Conservation (phyloP, 345 rosid genomes). For the Microcos paniculata region DNA sequence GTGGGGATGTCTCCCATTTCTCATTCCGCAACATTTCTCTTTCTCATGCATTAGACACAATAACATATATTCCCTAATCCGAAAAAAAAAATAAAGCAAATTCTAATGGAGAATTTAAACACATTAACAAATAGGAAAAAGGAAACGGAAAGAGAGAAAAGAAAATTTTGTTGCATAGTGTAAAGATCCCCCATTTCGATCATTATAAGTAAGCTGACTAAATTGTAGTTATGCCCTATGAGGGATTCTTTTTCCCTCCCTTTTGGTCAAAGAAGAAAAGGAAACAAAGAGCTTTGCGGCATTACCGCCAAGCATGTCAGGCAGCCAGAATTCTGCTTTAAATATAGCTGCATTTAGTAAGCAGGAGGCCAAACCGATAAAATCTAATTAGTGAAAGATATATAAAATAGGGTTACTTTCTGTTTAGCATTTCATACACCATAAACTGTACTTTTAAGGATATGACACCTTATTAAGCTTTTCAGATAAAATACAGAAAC, state of each 20-base stretch:
- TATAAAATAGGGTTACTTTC: neutral
- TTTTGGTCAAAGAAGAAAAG: neutral
- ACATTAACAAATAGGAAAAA: slow-evolving; percentile 10
- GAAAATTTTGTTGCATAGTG: neutral
- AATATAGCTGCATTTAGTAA: neutral
- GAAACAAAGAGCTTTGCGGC: neutral
- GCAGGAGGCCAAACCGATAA: neutral
- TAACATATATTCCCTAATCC: slow-evolving; percentile 36
- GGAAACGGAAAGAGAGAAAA: neutral
- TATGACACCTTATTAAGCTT: too few species aligned
- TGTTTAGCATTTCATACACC: neutral
- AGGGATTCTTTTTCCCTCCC: neutral
- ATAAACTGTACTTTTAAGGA: too few species aligned
- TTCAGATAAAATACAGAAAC: too few species aligned
- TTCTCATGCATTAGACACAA: slow-evolving; percentile 35
- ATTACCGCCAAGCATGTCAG: neutral
- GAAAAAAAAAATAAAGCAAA: slow-evolving; percentile 17
- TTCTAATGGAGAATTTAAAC: slow-evolving; percentile 19
- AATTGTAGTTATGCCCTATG: neutral
- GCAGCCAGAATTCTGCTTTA: neutral
- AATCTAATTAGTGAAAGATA: neutral
- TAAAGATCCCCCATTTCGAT: neutral
- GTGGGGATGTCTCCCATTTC: slow-evolving; percentile 60
- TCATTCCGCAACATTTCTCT: slow-evolving; percentile 26
- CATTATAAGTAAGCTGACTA: slow-evolving; percentile 6